Base-by-base conservation (phyloP, 2,329 filamentous ascomycete genomes). In the Sodiomyces alkalinus region DNA sequence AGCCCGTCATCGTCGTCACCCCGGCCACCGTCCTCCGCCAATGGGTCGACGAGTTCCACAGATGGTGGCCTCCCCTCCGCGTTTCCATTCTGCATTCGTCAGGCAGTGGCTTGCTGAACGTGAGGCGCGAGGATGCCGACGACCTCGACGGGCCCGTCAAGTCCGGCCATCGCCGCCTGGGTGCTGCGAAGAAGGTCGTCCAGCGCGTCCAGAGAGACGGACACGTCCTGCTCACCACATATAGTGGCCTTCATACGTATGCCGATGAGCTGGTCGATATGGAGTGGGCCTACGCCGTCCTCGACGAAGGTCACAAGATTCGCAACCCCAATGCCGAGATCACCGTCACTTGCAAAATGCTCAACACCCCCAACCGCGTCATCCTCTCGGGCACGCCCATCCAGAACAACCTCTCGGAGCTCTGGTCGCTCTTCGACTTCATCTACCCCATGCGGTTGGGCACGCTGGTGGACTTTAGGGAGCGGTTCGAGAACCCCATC, bases 401-500 rank as follows among this genome's bases (percentile, higher is more conserved):
- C 63, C 92, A 98, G 50, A 98, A 98, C 51, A 96, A 94, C 37
- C 56, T 98, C 16, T 77, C 80, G 1, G 92, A 98, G 48, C 60
- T 98, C 1, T 98, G 90, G 87, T 96, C 87, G 0, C 58, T 98
- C 0, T 96, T 98, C 46, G 92, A 98, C 48, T 98, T 98, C 46
- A 79, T 96, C 32, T 96, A 85, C 36, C 90, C 92, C 0, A 94
- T 96, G 82, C 78, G 86, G 10, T 58, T 98, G 5, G 92, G 90
- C 0, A 94, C 82, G 0, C 62, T 96, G 9, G 80, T 94, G 33
- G 83, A 80, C 38, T 98, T 98, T 48, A 73, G 85, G 25, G 77
- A 76, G 34, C 76, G 92, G 35, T 96, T 98, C 39, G 90, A 96
- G 46, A 79, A 92, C 20, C 90, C 90, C 0, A 98, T 98, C 48